Evolutionary conservation across 257 asterid species (phyloP).

Genomic region (Solanum peruvianum): DNA sequence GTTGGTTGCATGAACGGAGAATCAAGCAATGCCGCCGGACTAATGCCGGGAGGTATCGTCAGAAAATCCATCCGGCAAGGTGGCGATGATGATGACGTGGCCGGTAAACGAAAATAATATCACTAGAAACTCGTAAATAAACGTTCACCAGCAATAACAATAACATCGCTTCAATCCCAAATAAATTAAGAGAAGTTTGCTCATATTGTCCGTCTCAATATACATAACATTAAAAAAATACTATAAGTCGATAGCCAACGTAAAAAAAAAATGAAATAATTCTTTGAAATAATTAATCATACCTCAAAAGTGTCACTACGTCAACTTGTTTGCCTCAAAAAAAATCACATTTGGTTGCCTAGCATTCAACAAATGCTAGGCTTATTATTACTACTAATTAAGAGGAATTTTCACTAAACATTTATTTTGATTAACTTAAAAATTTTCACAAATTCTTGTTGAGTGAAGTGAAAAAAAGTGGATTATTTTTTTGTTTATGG

Average conservation of each 20-base stretch:
- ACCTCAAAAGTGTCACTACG: background rate
- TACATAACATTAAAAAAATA: background rate
- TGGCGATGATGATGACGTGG: background rate
- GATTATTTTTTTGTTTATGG: background rate
- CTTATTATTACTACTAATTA: background rate
- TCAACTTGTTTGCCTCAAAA: constrained; percentile 24
- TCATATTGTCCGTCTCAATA: background rate
- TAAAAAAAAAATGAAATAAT: background rate
- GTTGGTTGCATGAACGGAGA: constrained; percentile 62
- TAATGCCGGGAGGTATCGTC: constrained; percentile 54
- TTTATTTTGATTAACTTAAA: background rate
- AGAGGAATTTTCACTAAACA: background rate
- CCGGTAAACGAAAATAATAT: background rate
- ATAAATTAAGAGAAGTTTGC: background rate
- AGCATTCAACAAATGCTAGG: constrained; percentile 50
- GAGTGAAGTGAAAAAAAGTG: background rate
- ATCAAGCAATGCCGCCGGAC: constrained; percentile 64
- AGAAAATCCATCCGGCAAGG: constrained; percentile 19
- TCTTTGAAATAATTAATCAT: background rate
- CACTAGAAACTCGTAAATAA: background rate
- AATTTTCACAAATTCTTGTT: background rate
- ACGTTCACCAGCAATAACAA: background rate
- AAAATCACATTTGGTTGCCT: constrained; percentile 46
- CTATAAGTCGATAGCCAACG: background rate
- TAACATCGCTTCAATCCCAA: background rate